These are phyloP conservation scores for Trichoderma cornu-damae DNA, from an alignment of 2,329 filamentous ascomycete genomes.

Conservation along the genomic window DNA sequence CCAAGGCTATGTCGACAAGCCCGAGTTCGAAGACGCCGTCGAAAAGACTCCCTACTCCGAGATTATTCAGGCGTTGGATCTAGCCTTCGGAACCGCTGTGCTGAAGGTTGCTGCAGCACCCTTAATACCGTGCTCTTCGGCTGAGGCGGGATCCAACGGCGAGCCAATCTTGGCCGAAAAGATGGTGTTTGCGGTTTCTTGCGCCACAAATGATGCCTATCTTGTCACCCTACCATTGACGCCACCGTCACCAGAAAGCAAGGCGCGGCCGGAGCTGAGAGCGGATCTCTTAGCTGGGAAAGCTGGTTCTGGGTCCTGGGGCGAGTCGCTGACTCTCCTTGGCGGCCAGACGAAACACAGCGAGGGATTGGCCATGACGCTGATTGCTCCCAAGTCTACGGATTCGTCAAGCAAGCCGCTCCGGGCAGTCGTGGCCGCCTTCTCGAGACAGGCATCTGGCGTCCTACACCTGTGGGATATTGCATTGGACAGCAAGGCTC, in stretches of 20 bases:
- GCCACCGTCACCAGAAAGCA: conserved; percentile 57
- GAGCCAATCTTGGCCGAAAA: conserved; percentile 48
- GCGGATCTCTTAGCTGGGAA: conserved; percentile 47
- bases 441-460: conserved; percentile 56
- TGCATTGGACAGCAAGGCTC: conserved; percentile 40
- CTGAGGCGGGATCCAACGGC: conserved; percentile 47
- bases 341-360: conserved; percentile 49
- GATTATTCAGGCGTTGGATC: conserved; percentile 55
- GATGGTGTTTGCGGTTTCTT: conserved; percentile 58
- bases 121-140: conserved; percentile 40
- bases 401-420: conserved; percentile 35
- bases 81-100: conserved; percentile 53
- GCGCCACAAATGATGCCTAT: conserved; percentile 52
- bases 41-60: conserved; percentile 49
- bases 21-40: conserved; percentile 52
- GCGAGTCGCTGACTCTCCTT: conserved; percentile 52
- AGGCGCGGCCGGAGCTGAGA: conserved; percentile 49
- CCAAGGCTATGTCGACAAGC: conserved; percentile 45
- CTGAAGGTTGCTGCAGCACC: conserved; percentile 53
- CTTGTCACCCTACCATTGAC: conserved; percentile 56
- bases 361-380: conserved; percentile 51
- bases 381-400: conserved; percentile 41
- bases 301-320: conserved; percentile 59
- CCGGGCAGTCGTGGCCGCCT: conserved; percentile 54
- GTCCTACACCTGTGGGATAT: conserved; percentile 56